A percentile compares a stretch with the other conserved stretches of the same genome.
Evolutionary conservation across 2,329 filamentous ascomycete species (phyloP).

Genomic region (Ophiobolus disseminans): DNA sequence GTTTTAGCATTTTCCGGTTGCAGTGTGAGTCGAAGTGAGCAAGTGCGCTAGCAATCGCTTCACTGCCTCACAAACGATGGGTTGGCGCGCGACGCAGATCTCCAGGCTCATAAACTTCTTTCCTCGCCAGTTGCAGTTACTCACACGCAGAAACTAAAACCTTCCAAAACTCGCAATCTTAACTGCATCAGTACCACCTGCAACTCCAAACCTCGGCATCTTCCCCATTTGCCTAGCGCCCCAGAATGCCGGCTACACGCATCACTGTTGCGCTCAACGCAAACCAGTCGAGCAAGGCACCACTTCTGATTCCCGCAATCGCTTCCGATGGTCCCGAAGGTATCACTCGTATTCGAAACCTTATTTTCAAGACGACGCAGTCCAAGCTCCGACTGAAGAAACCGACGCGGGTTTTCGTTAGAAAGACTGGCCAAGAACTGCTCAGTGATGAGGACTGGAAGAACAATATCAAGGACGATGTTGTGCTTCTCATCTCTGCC

Average conservation of each 20-base stretch:
- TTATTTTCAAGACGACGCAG: constrained; percentile 39
- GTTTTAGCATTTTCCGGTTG: no score
- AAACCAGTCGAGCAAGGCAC: constrained; percentile 38
- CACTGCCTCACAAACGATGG: constrained; percentile 3
- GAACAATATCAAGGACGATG: constrained; percentile 29
- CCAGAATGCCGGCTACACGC: constrained; percentile 27
- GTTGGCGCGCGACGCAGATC: not conserved
- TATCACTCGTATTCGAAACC: constrained; percentile 24
- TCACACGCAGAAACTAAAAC: not conserved
- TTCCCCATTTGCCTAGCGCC: not conserved
- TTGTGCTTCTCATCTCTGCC: constrained; percentile 37
- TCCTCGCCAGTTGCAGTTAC: no score
- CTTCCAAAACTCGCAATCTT: no score
- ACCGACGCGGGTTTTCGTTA: constrained; percentile 35
- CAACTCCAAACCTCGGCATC: not conserved
- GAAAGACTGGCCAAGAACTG: constrained; percentile 36
- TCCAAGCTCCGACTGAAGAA: constrained; percentile 43
- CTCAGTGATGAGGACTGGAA: constrained; percentile 37
- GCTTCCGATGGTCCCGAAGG: constrained; percentile 21
- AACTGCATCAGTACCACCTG: not conserved
- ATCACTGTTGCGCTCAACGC: constrained; percentile 43
- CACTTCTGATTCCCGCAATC: constrained; percentile 32
- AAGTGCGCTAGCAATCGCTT: constrained; percentile 2
- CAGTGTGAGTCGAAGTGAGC: constrained; percentile 27
- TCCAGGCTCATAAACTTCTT: not conserved